These are phyloP conservation scores for Cucumis cinereus DNA, from an alignment of 306 rosid genomes.

Conservation along the genomic window DNA sequence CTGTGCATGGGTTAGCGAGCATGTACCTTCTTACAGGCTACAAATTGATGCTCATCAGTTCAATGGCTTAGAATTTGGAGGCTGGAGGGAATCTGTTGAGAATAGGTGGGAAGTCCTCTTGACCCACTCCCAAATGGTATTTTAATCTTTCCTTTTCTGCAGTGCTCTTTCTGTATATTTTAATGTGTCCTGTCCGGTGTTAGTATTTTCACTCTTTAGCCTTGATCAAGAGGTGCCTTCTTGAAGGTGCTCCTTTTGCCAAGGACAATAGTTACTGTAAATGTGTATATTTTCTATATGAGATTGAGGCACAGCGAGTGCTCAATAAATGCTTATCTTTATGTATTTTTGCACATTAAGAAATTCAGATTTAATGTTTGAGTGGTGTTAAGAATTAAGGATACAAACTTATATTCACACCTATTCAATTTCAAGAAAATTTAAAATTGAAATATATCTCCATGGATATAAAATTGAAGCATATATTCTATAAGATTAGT, in stretches of 20 bases:
- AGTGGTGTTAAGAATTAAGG: not conserved
- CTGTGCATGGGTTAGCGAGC: slow-evolving; percentile 72
- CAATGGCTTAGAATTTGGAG: slow-evolving; percentile 46
- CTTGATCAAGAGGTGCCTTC: not conserved
- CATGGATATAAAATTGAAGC: not conserved
- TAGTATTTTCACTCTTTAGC: not conserved
- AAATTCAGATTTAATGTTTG: not conserved
- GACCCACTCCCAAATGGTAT: slow-evolving; percentile 97
- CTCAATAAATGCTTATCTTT: not conserved
- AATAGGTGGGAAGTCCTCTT: slow-evolving; percentile 75
- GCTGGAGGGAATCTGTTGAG: slow-evolving; percentile 56
- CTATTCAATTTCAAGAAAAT: not conserved
- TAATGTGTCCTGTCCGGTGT: not conserved
- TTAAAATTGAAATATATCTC: not conserved
- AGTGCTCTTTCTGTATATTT: not conserved
- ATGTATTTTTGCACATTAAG: not conserved
- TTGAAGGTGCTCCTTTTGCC: not conserved
- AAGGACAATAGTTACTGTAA: not conserved
- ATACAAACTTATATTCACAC: not conserved
- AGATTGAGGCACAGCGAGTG: not conserved
- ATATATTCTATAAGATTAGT: too few relatives aligned
- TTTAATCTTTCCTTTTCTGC: slow-evolving; percentile 23
- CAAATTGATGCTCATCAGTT: slow-evolving; percentile 46
- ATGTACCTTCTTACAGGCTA: slow-evolving; percentile 65
- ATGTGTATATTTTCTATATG: not conserved